Base-by-base conservation (phyloP, 2,329 filamentous ascomycete genomes). In the Rhinocladiella mackenziei region DNA sequence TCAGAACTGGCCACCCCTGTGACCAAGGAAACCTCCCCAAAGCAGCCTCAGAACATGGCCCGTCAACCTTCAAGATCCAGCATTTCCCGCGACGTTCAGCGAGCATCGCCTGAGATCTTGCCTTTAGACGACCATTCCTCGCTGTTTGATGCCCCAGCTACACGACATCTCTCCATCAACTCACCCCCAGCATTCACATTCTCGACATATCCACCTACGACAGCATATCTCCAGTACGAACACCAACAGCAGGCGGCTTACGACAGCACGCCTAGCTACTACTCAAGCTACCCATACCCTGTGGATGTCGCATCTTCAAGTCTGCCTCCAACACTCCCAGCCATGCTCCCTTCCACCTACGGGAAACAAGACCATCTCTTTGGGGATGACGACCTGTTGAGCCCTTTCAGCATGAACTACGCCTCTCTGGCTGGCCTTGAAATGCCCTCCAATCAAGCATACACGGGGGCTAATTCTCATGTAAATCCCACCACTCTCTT, bases 321-420 rank as follows among this genome's bases (percentile, higher is more conserved):
- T 28, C 48, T 70, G 11, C 65, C 68, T 1, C 65, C 68, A 3
- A 68, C 67, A 3, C 60, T 76, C 20, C 72, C 73, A 3, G 68
- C 72, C 45, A 64, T 71, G 36, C 49, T 58, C 11, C 43, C 62
- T 3, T 57, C 56, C 17, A 65, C 66, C 20, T 66, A 63, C 43
- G 65, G 67, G 26, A 81, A 79, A 65, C 70, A 68, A 56, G 70
- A 76, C 56, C 66, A 71, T 47, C 54, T 58, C 56, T 74, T 75
- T 58, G 66, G 68, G 44, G 77, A 78, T 37, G 74, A 79, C 39
- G 68, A 70, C 36, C 71, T 77, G 42, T 71, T 78, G 43, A 76
- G 72, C 58, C 76, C 77, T 1, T 80, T 80, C 60, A 73, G 72
- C 56, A 74, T 79, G 65, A 77, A 74, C 62, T 81, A 80, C 59